Base-by-base conservation (phyloP, 441 rosid genomes). In the Croton setiger region DNA sequence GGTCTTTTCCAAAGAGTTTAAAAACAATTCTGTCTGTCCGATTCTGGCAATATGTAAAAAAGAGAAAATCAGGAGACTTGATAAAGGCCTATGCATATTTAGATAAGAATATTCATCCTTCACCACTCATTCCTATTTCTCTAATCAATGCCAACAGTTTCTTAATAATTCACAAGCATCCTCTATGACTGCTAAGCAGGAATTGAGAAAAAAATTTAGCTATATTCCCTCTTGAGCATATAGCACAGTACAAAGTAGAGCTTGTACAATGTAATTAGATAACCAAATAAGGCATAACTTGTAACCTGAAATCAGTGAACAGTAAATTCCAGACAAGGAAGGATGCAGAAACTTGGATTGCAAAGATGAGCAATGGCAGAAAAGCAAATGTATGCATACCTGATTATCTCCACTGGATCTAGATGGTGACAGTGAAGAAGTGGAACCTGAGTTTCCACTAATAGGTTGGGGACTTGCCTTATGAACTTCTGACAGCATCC, bases 1-100 rank as follows among this genome's bases (percentile, higher is more conserved):
- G 98, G 20, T 81, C 94, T 80, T 91, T 93, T 64, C 97, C 97
- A 76, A 93, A 91, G 76, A 93, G 82, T 81, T 93, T 93, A 75
- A 91, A 81, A 66, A 88, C 90, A 67, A 93, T 91, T 63, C 93
- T 77, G 60, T 83, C 91, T 0, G 97, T 93, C 45, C 96, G 90
- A 74, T 77, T 75, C 98, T 93, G 90, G 70, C 67, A 74, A 75
- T 60, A 48, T 62, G 54, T 69, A 72, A 66, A 56, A 45, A 58
- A 49, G 53, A 66, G 61, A 66, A 58, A 27, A 53, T 64, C 44
- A 51, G 20, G 10, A 21, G 27, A 35, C 11, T 48, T 51, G 35
- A 35, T 15, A 1, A 15, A 67, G 31, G 23, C 2, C n/a, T 15
- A 41, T 56, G 27, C 17, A 21, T 31, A 27, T 56, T 31, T 56